phyloP scores from a whole-genome alignment of 2,329 filamentous ascomycete genomes.

The Pseudopyricularia javanii region DNA sequence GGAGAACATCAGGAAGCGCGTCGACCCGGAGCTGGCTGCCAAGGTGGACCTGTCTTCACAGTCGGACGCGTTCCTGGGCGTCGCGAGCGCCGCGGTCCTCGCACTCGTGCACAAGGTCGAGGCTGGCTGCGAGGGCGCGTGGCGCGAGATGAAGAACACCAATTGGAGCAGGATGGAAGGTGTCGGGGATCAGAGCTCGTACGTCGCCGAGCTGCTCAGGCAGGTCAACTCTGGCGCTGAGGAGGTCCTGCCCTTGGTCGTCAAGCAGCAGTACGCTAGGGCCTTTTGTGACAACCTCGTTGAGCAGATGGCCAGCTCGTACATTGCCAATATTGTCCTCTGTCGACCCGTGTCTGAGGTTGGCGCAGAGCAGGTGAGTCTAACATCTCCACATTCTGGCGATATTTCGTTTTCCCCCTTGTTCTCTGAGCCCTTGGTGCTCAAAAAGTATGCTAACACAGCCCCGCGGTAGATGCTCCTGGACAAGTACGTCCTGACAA shows the following conservation, averaged over 20 bases:
- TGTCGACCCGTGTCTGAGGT: conserved; percentile 87
- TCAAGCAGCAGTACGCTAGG: conserved; percentile 86
- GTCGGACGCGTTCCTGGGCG: conserved; percentile 88
- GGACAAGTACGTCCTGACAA: conserved; percentile 83
- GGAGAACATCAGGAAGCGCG: conserved; percentile 83
- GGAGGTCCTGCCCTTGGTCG: conserved; percentile 65
- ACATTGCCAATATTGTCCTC: conserved; percentile 73
- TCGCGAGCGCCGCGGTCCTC: conserved; percentile 78
- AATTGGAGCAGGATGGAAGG: conserved; percentile 90
- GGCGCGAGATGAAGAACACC: conserved; percentile 95
- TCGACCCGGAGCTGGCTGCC: conserved; percentile 64
- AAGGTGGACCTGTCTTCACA: conserved; percentile 85
- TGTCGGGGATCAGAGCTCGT: conserved; percentile 87
- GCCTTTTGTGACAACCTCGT: conserved; percentile 96
- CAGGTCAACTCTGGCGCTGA: conserved; percentile 59
- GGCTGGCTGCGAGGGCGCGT: conserved; percentile 68
- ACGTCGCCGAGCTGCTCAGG: conserved; percentile 70
- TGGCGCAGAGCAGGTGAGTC: conserved; percentile 71
- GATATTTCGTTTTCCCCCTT: not conserved
- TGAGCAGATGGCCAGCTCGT: conserved; percentile 68
- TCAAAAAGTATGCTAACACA: not conserved
- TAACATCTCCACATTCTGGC: not conserved
- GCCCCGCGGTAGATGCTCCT: conserved; percentile 64
- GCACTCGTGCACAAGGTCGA: conserved; percentile 77
- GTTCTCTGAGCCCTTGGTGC: too few relatives aligned